phyloP scores from a whole-genome alignment of 2,329 filamentous ascomycete species.

The Coleophoma eucalyptorum region DNA sequence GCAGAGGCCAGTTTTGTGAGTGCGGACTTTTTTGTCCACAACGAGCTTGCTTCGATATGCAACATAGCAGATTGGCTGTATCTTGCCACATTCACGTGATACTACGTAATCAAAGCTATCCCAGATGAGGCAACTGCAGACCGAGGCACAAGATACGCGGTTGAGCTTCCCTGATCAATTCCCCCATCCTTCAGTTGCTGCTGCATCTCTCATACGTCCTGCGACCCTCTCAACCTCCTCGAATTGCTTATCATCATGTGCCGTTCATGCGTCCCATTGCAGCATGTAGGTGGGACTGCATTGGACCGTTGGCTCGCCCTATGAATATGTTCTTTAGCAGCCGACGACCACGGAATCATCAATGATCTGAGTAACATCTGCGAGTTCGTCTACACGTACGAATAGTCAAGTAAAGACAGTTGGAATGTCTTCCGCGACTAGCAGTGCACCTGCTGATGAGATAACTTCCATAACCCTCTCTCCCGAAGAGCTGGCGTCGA shows the following conservation, averaged over 20 bases:
- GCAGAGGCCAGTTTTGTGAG: no score
- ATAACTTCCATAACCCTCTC: constrained; percentile 9
- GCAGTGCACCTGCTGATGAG: neutral
- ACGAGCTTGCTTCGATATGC: no score
- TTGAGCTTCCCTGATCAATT: no score
- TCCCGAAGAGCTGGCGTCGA: constrained; percentile 8
- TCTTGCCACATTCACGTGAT: no score
- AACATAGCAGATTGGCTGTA: no score
- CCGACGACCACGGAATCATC: neutral
- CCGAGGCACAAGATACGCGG: no score
- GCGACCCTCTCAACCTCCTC: neutral
- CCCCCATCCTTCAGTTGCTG: no score
- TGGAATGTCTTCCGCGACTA: neutral
- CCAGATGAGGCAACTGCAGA: no score
- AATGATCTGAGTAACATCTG: neutral
- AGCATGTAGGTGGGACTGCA: neutral
- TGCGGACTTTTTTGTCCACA: no score
- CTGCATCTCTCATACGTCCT: no score
- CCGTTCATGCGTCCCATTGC: neutral
- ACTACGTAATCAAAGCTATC: no score
- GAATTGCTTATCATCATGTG: neutral
- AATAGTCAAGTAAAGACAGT: neutral
- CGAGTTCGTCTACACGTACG: neutral
- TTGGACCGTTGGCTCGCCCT: neutral
- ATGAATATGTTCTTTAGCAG: neutral